These are phyloP conservation scores for Arctium minus DNA, from an alignment of 129 eudicot genomes.

Conservation along the genomic window DNA sequence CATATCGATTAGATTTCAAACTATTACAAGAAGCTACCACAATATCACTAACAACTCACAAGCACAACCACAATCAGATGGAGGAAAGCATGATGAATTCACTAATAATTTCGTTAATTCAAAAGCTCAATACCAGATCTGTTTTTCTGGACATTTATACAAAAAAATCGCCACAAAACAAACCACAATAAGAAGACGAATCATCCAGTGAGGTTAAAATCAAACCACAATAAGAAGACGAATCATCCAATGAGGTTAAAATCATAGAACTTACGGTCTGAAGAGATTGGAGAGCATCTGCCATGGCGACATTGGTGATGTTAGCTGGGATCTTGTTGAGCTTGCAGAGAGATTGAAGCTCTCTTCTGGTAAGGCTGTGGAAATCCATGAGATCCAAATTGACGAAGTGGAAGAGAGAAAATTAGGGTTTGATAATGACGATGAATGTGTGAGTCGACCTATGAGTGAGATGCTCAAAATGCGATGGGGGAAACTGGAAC, in stretches of 20 bases:
- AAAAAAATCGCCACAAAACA: neutral
- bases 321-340: conserved; percentile 83
- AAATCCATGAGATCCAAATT: conserved; percentile 51
- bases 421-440: conserved; percentile 4
- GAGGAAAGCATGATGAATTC: neutral
- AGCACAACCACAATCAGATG: neutral
- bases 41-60: neutral
- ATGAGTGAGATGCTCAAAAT: conserved; percentile 13
- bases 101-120: neutral
- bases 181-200: neutral
- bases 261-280: conserved; percentile 33
- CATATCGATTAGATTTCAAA: neutral
- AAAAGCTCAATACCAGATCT: neutral
- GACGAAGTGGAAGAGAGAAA: neutral
- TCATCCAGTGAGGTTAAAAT: too few relatives aligned
- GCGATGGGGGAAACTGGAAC: conserved; percentile 10
- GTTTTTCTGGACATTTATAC: neutral
- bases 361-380: conserved; percentile 59
- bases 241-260: neutral
- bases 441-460: neutral
- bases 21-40: neutral
- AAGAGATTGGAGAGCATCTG: conserved; percentile 66
- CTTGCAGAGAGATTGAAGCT: conserved; percentile 88
- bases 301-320: conserved; percentile 78
- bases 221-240: neutral